Conservation (phyloP, 805 yeast species). For the Candida ficus region DNA sequence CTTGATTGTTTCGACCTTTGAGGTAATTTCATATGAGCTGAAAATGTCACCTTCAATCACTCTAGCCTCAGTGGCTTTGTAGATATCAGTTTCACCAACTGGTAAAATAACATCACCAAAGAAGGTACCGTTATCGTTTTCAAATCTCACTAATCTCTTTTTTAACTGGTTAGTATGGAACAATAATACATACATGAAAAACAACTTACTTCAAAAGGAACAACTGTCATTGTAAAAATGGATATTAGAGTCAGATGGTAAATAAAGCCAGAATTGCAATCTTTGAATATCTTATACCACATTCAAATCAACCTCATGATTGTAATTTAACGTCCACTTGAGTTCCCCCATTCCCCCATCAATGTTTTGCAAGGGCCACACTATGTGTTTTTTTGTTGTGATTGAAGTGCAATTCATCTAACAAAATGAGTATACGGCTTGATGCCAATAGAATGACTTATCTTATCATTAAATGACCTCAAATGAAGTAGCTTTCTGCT, state of each 20-base stretch:
- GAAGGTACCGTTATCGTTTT: not conserved
- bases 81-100: slow-evolving; percentile 32
- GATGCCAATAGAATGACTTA: no score
- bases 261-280: not conserved
- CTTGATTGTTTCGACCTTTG: slow-evolving; percentile 28
- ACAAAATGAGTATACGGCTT: no score
- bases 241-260: not conserved
- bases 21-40: slow-evolving; percentile 30
- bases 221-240: not conserved
- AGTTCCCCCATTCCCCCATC: not conserved
- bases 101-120: slow-evolving; percentile 2
- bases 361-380: no score
- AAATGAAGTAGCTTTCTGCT: no score
- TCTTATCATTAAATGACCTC: no score
- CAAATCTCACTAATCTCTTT: not conserved
- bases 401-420: no score
- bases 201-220: not conserved
- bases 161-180: not conserved
- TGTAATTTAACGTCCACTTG: not conserved
- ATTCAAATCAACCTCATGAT: not conserved
- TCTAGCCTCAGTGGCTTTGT: slow-evolving; percentile 32
- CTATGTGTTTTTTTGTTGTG: no score
- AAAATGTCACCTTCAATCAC: slow-evolving; percentile 42
- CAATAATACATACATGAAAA: not conserved
- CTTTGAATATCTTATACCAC: not conserved